Base-by-base conservation (phyloP, 2,329 filamentous ascomycete genomes). In the Exophiala dermatitidis region DNA sequence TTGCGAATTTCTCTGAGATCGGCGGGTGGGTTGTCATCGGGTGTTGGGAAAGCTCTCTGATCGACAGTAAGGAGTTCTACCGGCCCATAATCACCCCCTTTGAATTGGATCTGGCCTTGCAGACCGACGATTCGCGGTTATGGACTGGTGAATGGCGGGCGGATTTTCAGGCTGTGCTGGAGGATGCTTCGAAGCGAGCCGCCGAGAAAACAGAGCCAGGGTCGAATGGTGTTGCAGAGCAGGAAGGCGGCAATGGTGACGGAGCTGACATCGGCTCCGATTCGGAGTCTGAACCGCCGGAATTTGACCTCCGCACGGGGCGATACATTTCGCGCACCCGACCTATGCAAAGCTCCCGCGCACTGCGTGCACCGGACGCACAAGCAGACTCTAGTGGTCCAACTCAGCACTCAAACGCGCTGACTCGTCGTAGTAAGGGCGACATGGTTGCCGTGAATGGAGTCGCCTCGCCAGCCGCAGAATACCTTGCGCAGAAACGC, bases 21-120 rank as follows among this genome's bases (percentile, higher is more conserved):
- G 91, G 90, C 41, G 91, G 90, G 10, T 98, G 93, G 93, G 90
- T 97, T 0, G 90, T 97, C 0, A 88, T 98, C 6, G 91, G 93
- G 2, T 98, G 93, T 71, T 98, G 93, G 93, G 93, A 98, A 72
- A 95, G 90, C 68, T 89, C 87, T 55, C 73, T 97, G 47, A 81
- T 98, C 3, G 91, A 96, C 63, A 89, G 90, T 59, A 86, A 87
- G 53, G 87, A 86, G 4, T 95, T 95, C 66, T 97, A 85, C 78
- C 81, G 83, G 63, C 90, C 90, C 0, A 84, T 97, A 6, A 83
- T 97, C 38, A 98, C 93, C n/a, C 91, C 91, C 0, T 97, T 94
- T 67, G 93, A 98, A 75, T 74, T 97, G 51, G 83, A 83, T 49
- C 73, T 95, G 44, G 88, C 88, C 3, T 71, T 98, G 57, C 77